Conservation (phyloP, 2,329 filamentous ascomycete species). For the Cytospora piceicola region DNA sequence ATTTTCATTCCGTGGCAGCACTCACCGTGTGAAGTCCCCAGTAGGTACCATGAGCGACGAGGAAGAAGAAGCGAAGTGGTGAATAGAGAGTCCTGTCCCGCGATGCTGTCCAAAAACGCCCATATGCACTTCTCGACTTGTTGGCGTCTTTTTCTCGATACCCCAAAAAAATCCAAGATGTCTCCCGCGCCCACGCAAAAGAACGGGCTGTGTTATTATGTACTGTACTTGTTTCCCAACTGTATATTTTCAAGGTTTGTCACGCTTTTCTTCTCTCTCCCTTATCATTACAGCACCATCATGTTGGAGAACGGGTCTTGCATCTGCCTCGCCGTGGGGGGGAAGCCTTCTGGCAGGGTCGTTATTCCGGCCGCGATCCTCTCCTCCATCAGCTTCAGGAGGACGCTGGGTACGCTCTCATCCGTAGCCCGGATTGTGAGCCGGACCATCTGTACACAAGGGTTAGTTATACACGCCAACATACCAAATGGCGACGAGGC, state of each 20-base stretch:
- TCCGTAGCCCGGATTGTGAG: constrained; percentile 93
- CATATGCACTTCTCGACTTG: constrained; percentile 16
- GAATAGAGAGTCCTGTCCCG: constrained; percentile 9
- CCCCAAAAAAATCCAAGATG: constrained; percentile 4
- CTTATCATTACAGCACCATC: constrained; percentile 49
- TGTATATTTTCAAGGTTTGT: constrained; percentile 7
- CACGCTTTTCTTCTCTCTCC: not conserved
- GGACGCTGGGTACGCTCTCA: constrained; percentile 77
- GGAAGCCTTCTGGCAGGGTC: constrained; percentile 45
- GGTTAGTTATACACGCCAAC: constrained; percentile 32
- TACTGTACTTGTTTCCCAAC: not conserved
- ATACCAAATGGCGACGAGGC: not conserved
- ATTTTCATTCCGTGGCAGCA: constrained; percentile 1
- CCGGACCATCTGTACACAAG: constrained; percentile 79
- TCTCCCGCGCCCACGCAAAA: not conserved
- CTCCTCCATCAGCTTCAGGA: constrained; percentile 88
- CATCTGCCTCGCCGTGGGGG: constrained; percentile 54
- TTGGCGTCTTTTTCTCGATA: constrained; percentile 2
- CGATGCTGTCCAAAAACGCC: constrained; percentile 29
- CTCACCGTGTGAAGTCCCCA: not conserved
- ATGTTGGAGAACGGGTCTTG: constrained; percentile 60
- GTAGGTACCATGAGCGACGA: not conserved
- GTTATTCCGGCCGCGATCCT: constrained; percentile 64
- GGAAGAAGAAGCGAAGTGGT: constrained; percentile 1
- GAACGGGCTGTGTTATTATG: constrained; percentile 16